phyloP scores from a whole-genome alignment of 2,329 filamentous ascomycete species.

The Paramyrothecium roridum region DNA sequence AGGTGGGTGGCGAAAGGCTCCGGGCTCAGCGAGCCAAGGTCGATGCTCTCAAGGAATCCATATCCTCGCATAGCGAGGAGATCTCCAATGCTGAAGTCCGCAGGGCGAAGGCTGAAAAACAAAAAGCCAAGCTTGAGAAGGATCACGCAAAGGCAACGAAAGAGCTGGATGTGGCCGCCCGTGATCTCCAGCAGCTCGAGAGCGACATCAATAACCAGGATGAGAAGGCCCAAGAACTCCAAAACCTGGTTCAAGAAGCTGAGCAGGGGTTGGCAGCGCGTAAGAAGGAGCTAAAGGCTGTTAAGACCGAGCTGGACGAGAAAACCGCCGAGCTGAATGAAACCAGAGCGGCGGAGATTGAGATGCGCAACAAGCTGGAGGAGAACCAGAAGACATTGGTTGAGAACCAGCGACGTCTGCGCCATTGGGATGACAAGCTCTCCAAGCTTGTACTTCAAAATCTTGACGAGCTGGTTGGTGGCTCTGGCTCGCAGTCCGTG shows the following conservation, averaged over 20 bases:
- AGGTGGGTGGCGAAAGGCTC: slow-evolving; percentile 90
- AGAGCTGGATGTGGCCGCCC: slow-evolving; percentile 69
- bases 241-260: slow-evolving; percentile 74
- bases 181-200: slow-evolving; percentile 75
- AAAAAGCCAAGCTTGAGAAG: slow-evolving; percentile 82
- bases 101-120: slow-evolving; percentile 91
- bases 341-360: slow-evolving; percentile 85
- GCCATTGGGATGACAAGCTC: slow-evolving; percentile 88
- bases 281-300: slow-evolving; percentile 72
- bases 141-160: slow-evolving; percentile 73
- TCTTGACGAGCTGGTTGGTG: slow-evolving; percentile 62
- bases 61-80: slow-evolving; percentile 75
- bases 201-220: slow-evolving; percentile 76
- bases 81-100: slow-evolving; percentile 83
- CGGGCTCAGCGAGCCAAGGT: slow-evolving; percentile 88
- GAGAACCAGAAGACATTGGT: slow-evolving; percentile 86
- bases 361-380: slow-evolving; percentile 97
- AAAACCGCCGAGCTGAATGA: slow-evolving; percentile 85
- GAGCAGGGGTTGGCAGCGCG: slow-evolving; percentile 74
- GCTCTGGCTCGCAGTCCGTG: slow-evolving; percentile 19
- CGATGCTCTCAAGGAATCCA: slow-evolving; percentile 82
- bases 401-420: slow-evolving; percentile 81
- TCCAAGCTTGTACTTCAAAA: slow-evolving; percentile 81
- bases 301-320: slow-evolving; percentile 85
- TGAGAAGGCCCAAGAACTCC: slow-evolving; percentile 69